Conservation (phyloP, 768 basidiomycete species). For the Boletus speciosus region DNA sequence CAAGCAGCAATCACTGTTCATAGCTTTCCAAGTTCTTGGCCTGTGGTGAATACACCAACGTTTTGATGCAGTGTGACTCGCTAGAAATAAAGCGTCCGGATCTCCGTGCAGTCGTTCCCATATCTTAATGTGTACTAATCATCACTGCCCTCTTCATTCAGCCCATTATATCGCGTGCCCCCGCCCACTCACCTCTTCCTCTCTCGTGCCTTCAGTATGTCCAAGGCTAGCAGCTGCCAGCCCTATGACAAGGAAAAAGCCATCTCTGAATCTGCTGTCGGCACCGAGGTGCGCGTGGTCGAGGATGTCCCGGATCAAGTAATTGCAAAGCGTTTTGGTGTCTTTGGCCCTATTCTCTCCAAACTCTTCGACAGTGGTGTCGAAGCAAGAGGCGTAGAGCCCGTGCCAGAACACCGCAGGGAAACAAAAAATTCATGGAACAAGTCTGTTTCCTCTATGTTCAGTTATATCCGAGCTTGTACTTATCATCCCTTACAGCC, state of each 20-base stretch:
- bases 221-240: neutral
- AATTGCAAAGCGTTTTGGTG: too few species aligned
- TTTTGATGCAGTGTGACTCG: too few species aligned
- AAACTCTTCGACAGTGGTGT: constrained; percentile 47
- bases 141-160: too few species aligned
- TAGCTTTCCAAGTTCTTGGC: too few species aligned
- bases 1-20: too few species aligned
- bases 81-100: neutral
- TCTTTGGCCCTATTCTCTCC: neutral
- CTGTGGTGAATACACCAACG: too few species aligned
- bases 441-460: neutral
- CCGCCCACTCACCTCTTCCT: neutral
- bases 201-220: constrained; percentile 1
- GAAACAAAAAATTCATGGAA: constrained; percentile 39
- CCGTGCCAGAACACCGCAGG: constrained; percentile 48
- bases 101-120: neutral
- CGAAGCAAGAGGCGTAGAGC: constrained; percentile 54
- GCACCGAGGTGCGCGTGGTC: neutral
- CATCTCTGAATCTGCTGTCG: neutral
- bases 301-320: constrained; percentile 20
- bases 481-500: constrained; percentile 22
- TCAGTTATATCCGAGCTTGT: neutral
- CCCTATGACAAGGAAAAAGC: constrained; percentile 22
- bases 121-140: too few species aligned
- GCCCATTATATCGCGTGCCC: neutral